These are phyloP conservation scores for Didymellaceae sp. DNA, from an alignment of 2,329 filamentous ascomycete genomes.

Conservation along the genomic window DNA sequence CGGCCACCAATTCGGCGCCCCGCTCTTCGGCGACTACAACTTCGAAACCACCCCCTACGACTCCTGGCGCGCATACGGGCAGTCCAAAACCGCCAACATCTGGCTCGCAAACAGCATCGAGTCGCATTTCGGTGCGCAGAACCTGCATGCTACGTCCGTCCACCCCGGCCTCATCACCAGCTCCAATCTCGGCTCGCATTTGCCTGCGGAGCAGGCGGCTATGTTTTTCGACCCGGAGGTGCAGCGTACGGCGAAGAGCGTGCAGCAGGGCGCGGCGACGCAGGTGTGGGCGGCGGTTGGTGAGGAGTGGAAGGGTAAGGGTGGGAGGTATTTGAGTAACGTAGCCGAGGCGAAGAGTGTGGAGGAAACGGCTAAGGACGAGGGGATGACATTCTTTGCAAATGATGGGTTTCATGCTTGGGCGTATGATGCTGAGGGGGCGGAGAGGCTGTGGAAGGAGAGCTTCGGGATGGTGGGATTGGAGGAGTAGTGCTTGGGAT, in stretches of 20 bases:
- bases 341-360: constrained; percentile 18
- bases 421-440: constrained; percentile 36
- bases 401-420: constrained; percentile 28
- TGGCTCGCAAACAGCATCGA: constrained; percentile 32
- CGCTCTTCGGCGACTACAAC: constrained; percentile 52
- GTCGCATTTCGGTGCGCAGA: constrained; percentile 15
- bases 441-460: constrained; percentile 41
- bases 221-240: constrained; percentile 11
- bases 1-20: constrained; percentile 46
- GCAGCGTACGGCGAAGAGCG: constrained; percentile 34
- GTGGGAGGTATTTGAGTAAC: constrained; percentile 46
- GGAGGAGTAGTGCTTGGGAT: background rate
- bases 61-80: constrained; percentile 54
- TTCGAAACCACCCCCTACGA: constrained; percentile 45
- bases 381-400: constrained; percentile 13
- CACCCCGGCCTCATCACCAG: constrained; percentile 31
- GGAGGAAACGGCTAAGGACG: constrained; percentile 17
- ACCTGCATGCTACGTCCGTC: constrained; percentile 25
- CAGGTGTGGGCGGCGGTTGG: constrained; percentile 47
- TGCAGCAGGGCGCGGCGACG: constrained; percentile 51
- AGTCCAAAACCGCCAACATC: constrained; percentile 60
- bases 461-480: constrained; percentile 26
- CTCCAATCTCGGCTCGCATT: constrained; percentile 13
- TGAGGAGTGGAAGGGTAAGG: constrained; percentile 40
- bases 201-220: constrained; percentile 9